Conservation (phyloP, 306 rosid genomes). For the Leucaena leucocephala region DNA sequence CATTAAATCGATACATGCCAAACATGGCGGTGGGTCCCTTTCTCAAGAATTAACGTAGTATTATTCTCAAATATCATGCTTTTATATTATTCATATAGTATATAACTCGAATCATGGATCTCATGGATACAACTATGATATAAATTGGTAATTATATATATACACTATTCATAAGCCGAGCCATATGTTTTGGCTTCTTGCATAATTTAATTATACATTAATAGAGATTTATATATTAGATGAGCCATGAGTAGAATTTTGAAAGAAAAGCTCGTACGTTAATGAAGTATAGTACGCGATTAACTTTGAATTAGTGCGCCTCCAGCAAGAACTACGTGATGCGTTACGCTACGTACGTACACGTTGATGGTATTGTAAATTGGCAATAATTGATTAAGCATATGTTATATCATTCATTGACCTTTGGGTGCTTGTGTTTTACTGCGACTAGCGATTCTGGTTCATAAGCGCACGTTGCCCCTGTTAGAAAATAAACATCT, state of each 20-base stretch:
- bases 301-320: background rate
- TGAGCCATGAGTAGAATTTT: background rate
- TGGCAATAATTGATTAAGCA: background rate
- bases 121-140: background rate
- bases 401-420: background rate
- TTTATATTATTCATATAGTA: background rate
- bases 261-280: background rate
- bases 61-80: background rate
- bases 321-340: conserved; percentile 9
- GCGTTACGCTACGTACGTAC: background rate
- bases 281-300: background rate
- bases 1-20: background rate
- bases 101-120: background rate
- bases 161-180: background rate
- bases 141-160: no score
- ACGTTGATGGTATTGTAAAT: background rate
- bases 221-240: background rate
- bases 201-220: background rate
- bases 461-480: conserved; percentile 12
- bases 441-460: background rate
- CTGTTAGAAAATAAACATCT: no score
- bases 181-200: background rate
- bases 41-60: background rate
- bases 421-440: conserved; percentile 9
- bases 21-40: background rate